Percentiles rank a stretch among this genome's conserved stretches.
These are phyloP conservation scores for Pseudogymnoascus sp. DNA, from an alignment of 2,329 filamentous ascomycete species.

Conservation along the genomic window DNA sequence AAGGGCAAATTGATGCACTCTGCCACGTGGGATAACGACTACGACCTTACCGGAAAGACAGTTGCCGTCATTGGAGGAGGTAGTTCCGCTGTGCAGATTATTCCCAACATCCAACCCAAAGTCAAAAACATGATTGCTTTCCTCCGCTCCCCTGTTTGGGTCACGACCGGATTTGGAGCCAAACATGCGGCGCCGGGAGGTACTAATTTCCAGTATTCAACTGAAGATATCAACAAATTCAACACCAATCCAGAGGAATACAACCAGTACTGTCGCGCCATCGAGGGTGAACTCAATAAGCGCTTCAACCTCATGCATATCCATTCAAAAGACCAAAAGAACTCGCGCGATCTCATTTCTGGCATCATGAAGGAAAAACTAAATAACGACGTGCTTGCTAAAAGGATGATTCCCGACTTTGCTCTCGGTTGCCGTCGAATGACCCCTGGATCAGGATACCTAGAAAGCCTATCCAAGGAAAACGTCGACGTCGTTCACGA, in stretches of 20 bases:
- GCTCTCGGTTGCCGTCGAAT: slow-evolving; percentile 36
- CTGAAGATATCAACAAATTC: slow-evolving; percentile 30
- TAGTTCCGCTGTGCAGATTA: slow-evolving; percentile 31
- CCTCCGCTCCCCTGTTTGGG: slow-evolving; percentile 42
- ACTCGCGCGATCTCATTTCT: slow-evolving; percentile 8
- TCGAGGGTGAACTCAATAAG: slow-evolving; percentile 20
- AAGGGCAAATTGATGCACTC: slow-evolving; percentile 37
- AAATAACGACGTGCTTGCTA: slow-evolving; percentile 31
- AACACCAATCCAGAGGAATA: slow-evolving; percentile 35
- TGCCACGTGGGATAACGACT: slow-evolving; percentile 31
- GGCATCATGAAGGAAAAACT: slow-evolving; percentile 24
- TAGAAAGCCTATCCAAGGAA: slow-evolving; percentile 31
- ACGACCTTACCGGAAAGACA: slow-evolving; percentile 22
- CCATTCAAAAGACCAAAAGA: slow-evolving; percentile 16
- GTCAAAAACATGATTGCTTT: slow-evolving; percentile 37
- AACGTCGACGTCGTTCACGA: slow-evolving; percentile 31
- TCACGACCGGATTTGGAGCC: slow-evolving; percentile 20
- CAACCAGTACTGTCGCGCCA: slow-evolving; percentile 32
- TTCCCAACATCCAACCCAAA: slow-evolving; percentile 27
- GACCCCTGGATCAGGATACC: slow-evolving; percentile 35
- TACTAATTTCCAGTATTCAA: slow-evolving; percentile 27
- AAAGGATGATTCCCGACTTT: slow-evolving; percentile 32
- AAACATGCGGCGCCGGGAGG: slow-evolving; percentile 16
- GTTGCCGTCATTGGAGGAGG: slow-evolving; percentile 30
- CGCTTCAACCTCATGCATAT: not conserved